Percentiles rank a stretch among this genome's conserved stretches.
Evolutionary conservation across 371 early-diverging fungal genomes (phyloP).

Genomic region (Rhizopus sp.): DNA sequence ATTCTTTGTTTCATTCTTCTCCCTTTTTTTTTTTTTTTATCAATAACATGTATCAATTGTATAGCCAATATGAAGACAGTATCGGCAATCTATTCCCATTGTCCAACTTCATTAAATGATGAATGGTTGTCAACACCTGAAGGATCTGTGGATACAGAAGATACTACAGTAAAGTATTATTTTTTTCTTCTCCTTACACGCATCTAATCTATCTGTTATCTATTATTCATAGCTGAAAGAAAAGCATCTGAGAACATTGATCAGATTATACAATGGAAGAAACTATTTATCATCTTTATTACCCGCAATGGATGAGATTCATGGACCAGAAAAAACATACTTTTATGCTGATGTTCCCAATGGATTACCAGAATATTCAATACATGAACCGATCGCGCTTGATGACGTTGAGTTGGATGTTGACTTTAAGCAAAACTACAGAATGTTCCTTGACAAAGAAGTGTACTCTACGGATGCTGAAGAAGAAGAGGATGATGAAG

Average conservation of each 20-base stretch:
- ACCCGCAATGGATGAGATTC: constrained; percentile 34
- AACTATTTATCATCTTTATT: constrained; percentile 55
- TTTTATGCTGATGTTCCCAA: constrained; percentile 8
- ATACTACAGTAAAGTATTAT: constrained; percentile 38
- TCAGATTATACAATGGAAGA: constrained; percentile 65
- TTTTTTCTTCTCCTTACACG: background rate
- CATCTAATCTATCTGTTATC: background rate
- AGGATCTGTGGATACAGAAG: constrained; percentile 68
- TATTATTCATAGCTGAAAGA: constrained; percentile 52
- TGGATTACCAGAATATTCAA: constrained; percentile 19
- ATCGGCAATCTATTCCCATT: constrained; percentile 73
- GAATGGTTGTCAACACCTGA: constrained; percentile 77
- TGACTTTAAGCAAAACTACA: constrained; percentile 60
- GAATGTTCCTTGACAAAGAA: constrained; percentile 69
- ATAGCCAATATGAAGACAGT: constrained; percentile 79
- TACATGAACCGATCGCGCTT: constrained; percentile 20
- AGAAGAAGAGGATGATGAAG: constrained; percentile 15
- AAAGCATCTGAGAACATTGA: constrained; percentile 63
- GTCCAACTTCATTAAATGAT: constrained; percentile 68
- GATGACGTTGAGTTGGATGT: constrained; percentile 45
- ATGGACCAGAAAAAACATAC: constrained; percentile 14
- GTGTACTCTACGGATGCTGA: constrained; percentile 35
- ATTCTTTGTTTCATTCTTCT: background rate
- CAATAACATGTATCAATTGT: background rate
- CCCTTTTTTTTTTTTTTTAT: background rate